phyloP scores from a whole-genome alignment of 768 basidiomycete genomes.

The button mushroom (Agaricus bisporus) region DNA sequence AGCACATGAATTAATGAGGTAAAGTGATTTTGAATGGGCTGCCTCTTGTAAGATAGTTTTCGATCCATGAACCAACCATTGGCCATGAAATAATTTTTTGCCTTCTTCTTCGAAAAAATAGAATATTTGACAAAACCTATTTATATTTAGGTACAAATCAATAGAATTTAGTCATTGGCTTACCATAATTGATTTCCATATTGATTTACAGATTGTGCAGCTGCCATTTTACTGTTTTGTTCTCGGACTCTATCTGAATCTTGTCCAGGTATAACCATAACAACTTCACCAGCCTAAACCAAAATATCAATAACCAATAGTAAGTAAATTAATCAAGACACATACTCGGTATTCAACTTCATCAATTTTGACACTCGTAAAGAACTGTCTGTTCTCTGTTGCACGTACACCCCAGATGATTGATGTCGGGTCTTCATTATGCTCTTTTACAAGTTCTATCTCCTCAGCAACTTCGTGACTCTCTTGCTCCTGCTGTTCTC shows the following conservation, averaged over 20 bases:
- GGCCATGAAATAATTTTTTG: conserved; percentile 57
- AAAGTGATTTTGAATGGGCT: conserved; percentile 57
- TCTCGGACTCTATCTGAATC: conserved; percentile 38
- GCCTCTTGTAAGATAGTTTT: conserved; percentile 64
- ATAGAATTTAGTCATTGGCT: conserved; percentile 11
- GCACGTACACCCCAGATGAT: conserved; percentile 24
- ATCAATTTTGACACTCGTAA: conserved; percentile 46
- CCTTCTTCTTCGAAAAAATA: conserved; percentile 47
- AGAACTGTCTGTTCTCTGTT: conserved; percentile 24
- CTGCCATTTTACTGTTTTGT: conserved; percentile 25
- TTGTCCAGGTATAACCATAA: conserved; percentile 56
- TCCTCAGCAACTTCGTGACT: conserved; percentile 24
- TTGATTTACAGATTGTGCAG: conserved; percentile 43
- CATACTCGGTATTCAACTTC: conserved; percentile 49
- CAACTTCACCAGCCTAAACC: conserved; percentile 52
- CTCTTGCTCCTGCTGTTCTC: conserved; percentile 13
- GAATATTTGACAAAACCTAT: conserved; percentile 66
- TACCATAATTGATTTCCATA: conserved; percentile 61
- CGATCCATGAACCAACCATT: conserved; percentile 65
- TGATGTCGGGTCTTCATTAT: conserved; percentile 22
- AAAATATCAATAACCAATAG: not conserved
- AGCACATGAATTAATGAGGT: conserved; percentile 49
- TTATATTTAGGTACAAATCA: not conserved
- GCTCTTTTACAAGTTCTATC: conserved; percentile 19
- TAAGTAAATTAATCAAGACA: not conserved